phyloP scores from a whole-genome alignment of 805 yeast species.

The Wickerhamomyces bisporus region DNA sequence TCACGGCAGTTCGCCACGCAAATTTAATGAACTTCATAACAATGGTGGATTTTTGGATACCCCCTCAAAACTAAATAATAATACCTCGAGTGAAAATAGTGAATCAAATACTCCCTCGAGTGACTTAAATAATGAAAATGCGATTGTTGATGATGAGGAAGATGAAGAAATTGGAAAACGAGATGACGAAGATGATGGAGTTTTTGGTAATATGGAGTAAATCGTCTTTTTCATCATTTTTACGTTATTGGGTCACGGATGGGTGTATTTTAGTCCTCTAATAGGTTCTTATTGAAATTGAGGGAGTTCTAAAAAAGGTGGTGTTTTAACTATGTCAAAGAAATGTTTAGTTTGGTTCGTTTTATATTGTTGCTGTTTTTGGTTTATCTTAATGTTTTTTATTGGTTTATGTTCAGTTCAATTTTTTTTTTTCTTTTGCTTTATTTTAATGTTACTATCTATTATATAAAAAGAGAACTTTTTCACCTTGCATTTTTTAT shows the following conservation, averaged over 20 bases:
- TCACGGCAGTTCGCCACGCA: not conserved
- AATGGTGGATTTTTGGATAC: conserved; percentile 30
- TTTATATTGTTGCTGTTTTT: too few relatives aligned
- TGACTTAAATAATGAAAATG: conserved; percentile 5
- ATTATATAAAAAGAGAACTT: too few relatives aligned
- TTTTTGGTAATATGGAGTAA: not conserved
- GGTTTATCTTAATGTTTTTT: too few relatives aligned
- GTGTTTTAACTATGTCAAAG: too few relatives aligned
- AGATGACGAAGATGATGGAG: not conserved
- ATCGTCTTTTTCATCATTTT: not conserved
- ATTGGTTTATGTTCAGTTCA: too few relatives aligned
- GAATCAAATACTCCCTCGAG: conserved; percentile 9
- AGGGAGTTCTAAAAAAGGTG: too few relatives aligned
- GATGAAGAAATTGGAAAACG: not conserved
- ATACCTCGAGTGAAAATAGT: not conserved
- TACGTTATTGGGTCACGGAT: not conserved
- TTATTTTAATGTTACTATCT: too few relatives aligned
- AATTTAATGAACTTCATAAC: conserved; percentile 4
- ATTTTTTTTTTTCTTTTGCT: too few relatives aligned
- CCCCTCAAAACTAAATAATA: conserved; percentile 4
- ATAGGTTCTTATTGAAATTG: too few relatives aligned
- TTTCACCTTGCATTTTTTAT: too few relatives aligned
- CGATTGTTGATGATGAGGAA: not conserved
- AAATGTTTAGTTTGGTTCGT: too few relatives aligned
- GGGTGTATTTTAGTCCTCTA: not conserved